These are phyloP conservation scores for Leccinum subrobustum DNA, from an alignment of 1,284 basidiomycete genomes.

Conservation along the genomic window DNA sequence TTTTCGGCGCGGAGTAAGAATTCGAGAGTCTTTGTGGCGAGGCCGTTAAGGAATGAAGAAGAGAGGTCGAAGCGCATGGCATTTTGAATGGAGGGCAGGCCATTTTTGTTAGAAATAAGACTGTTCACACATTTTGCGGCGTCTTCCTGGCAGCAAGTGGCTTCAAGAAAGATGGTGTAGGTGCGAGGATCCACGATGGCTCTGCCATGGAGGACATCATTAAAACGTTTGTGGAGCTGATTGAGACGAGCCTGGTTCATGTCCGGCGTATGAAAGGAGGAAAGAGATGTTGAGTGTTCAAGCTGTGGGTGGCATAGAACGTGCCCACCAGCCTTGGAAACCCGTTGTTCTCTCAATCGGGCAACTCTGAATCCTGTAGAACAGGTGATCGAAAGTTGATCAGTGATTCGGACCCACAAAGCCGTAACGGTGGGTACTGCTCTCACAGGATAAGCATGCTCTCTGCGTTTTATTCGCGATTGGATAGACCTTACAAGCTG, in stretches of 20 bases:
- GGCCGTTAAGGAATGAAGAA: constrained; percentile 44
- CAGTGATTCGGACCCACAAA: neutral
- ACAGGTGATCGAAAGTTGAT: too few relatives aligned
- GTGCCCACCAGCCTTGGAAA: neutral
- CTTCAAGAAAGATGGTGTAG: constrained; percentile 45
- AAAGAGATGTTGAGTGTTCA: neutral
- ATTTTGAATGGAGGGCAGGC: constrained; percentile 42
- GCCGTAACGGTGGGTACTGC: too few relatives aligned
- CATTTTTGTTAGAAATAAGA: constrained; percentile 41
- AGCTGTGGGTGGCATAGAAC: neutral
- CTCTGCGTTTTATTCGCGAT: neutral
- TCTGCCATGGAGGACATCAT: constrained; percentile 28
- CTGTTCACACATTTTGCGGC: constrained; percentile 40
- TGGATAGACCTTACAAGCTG: neutral
- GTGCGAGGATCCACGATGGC: constrained; percentile 14
- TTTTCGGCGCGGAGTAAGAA: constrained; percentile 44
- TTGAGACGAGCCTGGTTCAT: constrained; percentile 21
- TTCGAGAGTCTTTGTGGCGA: constrained; percentile 37
- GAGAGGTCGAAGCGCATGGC: constrained; percentile 47
- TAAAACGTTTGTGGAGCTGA: constrained; percentile 28
- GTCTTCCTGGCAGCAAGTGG: constrained; percentile 43
- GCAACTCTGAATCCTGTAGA: neutral
- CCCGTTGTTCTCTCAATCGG: neutral
- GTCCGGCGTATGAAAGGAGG: too few relatives aligned
- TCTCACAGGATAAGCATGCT: neutral